Base-by-base conservation (phyloP, 75 land plant genomes). In the Selaginella tamariscina region DNA sequence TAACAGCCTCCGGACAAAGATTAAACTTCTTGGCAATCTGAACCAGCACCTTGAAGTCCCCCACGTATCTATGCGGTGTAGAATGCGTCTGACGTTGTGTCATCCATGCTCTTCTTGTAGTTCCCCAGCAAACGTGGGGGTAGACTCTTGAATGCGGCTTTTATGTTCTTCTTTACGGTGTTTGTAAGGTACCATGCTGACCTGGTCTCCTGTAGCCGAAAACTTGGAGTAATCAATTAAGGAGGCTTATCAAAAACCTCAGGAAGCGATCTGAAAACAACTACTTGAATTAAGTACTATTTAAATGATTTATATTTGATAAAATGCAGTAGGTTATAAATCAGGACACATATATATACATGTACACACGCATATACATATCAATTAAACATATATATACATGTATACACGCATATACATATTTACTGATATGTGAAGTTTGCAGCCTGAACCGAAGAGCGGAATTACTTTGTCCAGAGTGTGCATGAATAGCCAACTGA, bases 401-500 rank as follows among this genome's bases (percentile, higher is more conserved):
- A n/a, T n/a, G n/a, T n/a, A n/a, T n/a, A n/a, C n/a, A n/a, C n/a
- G n/a, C n/a, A n/a, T n/a, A n/a, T n/a, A n/a, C n/a, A n/a, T n/a
- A n/a, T n/a, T 39, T 39, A 39, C 49, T 39, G 49, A 39, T 39
- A 39, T 15, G 49, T 39, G 49, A 39, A 39, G 49, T 39, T 39
- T 39, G 11, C 69, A 64, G 77, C 70, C 32, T 87, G 80, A 33
- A 93, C 95, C 84, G 90, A 30, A 89, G 88, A 63, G 74, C 83
- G 24, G 66, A 32, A 64, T 83, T 82, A 31, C 69, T 77, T 44
- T 81, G 67, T 68, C 78, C 74, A 5, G 98, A 86, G 27, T 86
- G 73, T 86, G 83, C 71, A 85, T 89, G 68, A 93, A 93, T 31
- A 93, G 75, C 73, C 98, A 78, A 1, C 98, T 92, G 72, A 89